Evolutionary conservation across 2,329 filamentous ascomycete species (phyloP).

Genomic region (Penicillium vulpinum): DNA sequence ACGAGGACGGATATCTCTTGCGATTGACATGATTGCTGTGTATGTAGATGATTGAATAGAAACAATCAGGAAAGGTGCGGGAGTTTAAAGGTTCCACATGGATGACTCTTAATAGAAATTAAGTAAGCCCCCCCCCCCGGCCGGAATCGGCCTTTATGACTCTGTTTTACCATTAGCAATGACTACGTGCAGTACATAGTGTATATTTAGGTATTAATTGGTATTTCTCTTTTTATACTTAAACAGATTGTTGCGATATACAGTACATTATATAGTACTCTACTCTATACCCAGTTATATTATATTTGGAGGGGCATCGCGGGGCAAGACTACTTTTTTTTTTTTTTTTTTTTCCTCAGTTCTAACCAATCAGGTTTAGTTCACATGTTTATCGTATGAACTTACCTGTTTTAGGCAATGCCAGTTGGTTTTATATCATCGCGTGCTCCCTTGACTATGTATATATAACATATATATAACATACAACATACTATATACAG

Average conservation of each 20-base stretch:
- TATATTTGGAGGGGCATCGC: conserved; percentile 7
- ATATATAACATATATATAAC: no score
- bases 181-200: not conserved
- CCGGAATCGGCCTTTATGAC: conserved; percentile 17
- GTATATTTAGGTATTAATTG: not conserved
- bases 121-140: conserved; percentile 19
- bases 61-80: not conserved
- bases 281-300: not conserved
- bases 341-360: not conserved
- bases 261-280: not conserved
- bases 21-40: conserved; percentile 30
- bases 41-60: not conserved
- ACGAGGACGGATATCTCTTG: conserved; percentile 38
- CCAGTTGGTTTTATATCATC: not conserved
- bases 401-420: conserved; percentile 7
- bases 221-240: not conserved
- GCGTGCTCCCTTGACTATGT: not conserved
- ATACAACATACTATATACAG: no score
- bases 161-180: not conserved
- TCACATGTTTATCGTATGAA: not conserved
- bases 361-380: not conserved
- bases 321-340: not conserved
- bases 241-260: not conserved
- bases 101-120: conserved; percentile 16
- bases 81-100: no score